Conservation (phyloP, 2,329 filamentous ascomycete species). For the Plectosphaerella cucumerina region DNA sequence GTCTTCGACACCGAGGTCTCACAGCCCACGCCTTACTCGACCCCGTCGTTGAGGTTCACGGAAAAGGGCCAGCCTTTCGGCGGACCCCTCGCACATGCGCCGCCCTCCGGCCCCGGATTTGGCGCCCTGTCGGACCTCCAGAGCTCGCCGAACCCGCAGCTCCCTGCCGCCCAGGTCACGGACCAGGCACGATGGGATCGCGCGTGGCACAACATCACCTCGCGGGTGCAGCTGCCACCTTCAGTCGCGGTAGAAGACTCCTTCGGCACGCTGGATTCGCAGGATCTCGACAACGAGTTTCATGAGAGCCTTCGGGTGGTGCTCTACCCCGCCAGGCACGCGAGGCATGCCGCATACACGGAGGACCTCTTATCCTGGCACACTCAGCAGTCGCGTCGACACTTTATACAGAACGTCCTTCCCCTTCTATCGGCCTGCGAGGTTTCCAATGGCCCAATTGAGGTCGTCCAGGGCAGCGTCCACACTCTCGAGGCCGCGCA, state of each 20-base stretch:
- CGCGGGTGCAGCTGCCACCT: constrained; percentile 51
- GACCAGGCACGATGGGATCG: constrained; percentile 57
- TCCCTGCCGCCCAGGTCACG: constrained; percentile 21
- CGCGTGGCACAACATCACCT: constrained; percentile 60
- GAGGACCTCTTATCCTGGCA: constrained; percentile 59
- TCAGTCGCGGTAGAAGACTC: constrained; percentile 51
- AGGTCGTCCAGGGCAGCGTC: constrained; percentile 48
- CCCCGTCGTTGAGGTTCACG: constrained; percentile 30
- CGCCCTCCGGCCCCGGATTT: background rate
- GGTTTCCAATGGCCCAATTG: constrained; percentile 33
- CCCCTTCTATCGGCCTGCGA: constrained; percentile 48
- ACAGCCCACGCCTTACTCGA: constrained; percentile 42
- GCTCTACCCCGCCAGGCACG: constrained; percentile 38
- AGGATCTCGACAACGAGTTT: constrained; percentile 41
- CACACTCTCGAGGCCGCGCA: constrained; percentile 57
- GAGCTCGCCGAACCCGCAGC: constrained; percentile 11
- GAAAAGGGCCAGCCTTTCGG: constrained; percentile 44
- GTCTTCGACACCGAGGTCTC: constrained; percentile 50
- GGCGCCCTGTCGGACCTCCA: background rate
- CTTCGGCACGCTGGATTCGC: constrained; percentile 44
- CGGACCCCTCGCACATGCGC: constrained; percentile 20
- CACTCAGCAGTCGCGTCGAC: constrained; percentile 54
- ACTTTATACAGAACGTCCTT: constrained; percentile 57
- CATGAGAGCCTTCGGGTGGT: constrained; percentile 49
- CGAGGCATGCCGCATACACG: constrained; percentile 47